Evolutionary conservation across 768 basidiomycete genomes (phyloP), one percentile per base, ranked within the genome.

Genomic region (Porphyrellus cyaneotinctus): DNA sequence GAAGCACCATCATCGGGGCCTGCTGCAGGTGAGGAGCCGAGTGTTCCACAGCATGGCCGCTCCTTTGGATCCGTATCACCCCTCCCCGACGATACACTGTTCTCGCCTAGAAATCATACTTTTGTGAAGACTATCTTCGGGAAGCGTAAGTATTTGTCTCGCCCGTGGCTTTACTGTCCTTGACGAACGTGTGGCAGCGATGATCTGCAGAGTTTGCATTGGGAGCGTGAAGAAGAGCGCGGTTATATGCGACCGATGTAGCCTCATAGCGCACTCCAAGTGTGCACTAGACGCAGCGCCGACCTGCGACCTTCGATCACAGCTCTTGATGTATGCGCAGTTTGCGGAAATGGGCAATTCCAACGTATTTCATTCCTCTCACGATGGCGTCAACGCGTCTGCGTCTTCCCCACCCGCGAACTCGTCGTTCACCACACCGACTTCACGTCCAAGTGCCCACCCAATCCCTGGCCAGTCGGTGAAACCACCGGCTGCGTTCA

Each of bases 91-190:
- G 37, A 72, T 62, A 43, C 73, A 13, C 52, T 63, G 28, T 79
- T 87, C 56, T 80, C 82, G 5, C 80, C 84, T 18, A 79, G 82
- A 43, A 79, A 85, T 33, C 95, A 97, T 63, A 78, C 81, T 13
- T 94, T 95, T 67, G 88, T 95, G 28, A 94, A 91, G 74, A 95
- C 92, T 4, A 88, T 88, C 10, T 97, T 97, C 69, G 84, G 85
- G 63, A 94, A 94, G 75, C 83, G 94, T 97, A 66, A 67, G 89
- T 75, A 38, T 55, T 14, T 38, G 15, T 44, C 45, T n/a, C 43
- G n/a, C 43, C 17, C 31, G 9, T 9, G 12, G 23, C n/a, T 43
- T 28, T 18, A 52, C 15, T n/a, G 31, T 47, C 11, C 39, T 59
- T 13, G 57, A 52, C 46, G 30, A 59, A 47, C 22, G 31, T 46